Evolutionary conservation across 2,329 filamentous ascomycete genomes (phyloP).

Genomic region (Penicillium sp.): DNA sequence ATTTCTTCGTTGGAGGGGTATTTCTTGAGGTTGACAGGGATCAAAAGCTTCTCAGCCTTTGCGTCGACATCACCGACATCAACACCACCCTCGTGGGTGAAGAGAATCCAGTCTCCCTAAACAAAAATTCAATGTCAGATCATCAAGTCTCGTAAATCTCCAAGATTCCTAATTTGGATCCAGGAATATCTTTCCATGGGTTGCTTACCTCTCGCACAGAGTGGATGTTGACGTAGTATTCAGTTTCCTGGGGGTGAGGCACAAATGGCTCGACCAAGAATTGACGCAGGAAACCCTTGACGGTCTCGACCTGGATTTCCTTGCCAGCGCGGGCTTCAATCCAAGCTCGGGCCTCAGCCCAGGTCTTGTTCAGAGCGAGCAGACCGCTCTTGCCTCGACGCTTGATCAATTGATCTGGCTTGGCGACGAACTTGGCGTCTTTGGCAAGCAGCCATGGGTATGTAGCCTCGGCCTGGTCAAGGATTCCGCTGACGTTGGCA

Average conservation of each 20-base stretch:
- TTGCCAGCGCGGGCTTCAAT: constrained; percentile 89
- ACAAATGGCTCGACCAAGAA: constrained; percentile 99
- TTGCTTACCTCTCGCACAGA: constrained; percentile 92
- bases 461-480: constrained; percentile 92
- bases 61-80: constrained; percentile 98
- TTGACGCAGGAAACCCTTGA: constrained; percentile 81
- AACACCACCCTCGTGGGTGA: constrained; percentile 99
- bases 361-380: constrained; percentile 93
- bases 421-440: constrained; percentile 91
- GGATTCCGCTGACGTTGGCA: constrained; percentile 73
- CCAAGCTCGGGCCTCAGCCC: constrained; percentile 91
- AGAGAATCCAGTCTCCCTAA: constrained; percentile 98
- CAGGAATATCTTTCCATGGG: background rate
- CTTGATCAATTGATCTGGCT: constrained; percentile 99
- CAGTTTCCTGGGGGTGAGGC: constrained; percentile 87
- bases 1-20: constrained; percentile 97
- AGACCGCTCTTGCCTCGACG: constrained; percentile 98
- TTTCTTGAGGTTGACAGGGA: constrained; percentile 89
- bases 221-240: constrained; percentile 99
- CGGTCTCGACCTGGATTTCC: constrained; percentile 86
- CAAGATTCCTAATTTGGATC: background rate
- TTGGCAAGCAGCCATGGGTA: constrained; percentile 89
- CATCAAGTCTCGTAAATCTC: background rate
- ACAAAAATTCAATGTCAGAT: constrained; percentile 26
- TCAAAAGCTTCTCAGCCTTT: constrained; percentile 97